A percentile compares a stretch with the other conserved stretches of the same genome.
Evolutionary conservation across 164 flowering plant genomes (phyloP).

Genomic region (Chimonanthus salicifolius): DNA sequence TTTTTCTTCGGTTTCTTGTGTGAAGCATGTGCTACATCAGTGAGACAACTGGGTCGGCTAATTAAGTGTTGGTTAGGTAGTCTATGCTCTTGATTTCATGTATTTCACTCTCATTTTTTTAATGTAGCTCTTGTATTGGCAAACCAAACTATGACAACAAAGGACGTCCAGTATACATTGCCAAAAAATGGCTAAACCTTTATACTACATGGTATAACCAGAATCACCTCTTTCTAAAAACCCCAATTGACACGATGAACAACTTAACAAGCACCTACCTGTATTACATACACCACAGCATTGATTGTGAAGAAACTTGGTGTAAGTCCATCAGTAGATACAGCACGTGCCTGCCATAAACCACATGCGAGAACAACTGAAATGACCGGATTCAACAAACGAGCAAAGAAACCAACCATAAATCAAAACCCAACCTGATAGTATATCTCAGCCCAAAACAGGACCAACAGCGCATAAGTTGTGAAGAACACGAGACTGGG

Average conservation of each 20-base stretch:
- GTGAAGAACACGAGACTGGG: slow-evolving; percentile 94
- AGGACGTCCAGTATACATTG: too few relatives aligned
- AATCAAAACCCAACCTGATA: slow-evolving; percentile 59
- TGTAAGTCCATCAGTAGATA: slow-evolving; percentile 82
- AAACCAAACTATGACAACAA: too few relatives aligned
- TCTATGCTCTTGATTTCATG: too few relatives aligned
- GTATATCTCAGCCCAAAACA: slow-evolving; percentile 98
- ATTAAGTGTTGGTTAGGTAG: too few relatives aligned
- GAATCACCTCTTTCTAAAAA: background rate
- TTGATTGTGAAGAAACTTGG: slow-evolving; percentile 72
- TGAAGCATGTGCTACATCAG: too few relatives aligned
- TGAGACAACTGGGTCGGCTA: too few relatives aligned
- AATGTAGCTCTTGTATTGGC: too few relatives aligned
- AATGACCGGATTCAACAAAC: background rate
- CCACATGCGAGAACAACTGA: background rate
- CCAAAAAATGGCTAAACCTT: too few relatives aligned
- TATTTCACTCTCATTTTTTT: too few relatives aligned
- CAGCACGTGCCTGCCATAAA: slow-evolving; percentile 73
- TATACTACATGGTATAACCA: too few relatives aligned
- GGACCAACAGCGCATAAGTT: slow-evolving; percentile 82
- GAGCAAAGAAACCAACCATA: slow-evolving; percentile 1
- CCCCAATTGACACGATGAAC: background rate
- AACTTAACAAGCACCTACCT: slow-evolving; percentile 42
- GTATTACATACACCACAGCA: slow-evolving; percentile 65
- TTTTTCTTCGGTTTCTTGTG: too few relatives aligned